These are phyloP conservation scores for Amaranthus cruentus DNA, from an alignment of 148 eudicot genomes.

Conservation along the genomic window DNA sequence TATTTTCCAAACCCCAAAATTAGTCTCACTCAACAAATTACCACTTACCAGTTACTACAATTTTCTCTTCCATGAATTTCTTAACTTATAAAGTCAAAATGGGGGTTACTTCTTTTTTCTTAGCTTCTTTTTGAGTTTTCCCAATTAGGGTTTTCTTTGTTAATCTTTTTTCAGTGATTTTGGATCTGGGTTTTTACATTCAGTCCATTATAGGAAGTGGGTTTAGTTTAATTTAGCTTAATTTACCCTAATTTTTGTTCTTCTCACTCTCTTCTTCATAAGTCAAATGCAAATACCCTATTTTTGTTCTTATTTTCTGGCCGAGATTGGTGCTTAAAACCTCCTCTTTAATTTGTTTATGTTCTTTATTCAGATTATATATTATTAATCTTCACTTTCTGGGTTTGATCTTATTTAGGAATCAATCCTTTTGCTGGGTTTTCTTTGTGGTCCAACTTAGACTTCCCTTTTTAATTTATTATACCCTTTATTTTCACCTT, in stretches of 20 bases:
- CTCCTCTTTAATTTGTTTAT: neutral
- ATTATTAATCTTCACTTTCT: constrained; percentile 11
- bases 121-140: constrained; percentile 4
- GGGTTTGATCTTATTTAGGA: constrained; percentile 25
- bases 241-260: neutral
- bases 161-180: neutral
- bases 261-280: neutral
- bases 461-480: neutral
- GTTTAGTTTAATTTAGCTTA: constrained; percentile 13
- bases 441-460: constrained; percentile 26
- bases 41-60: neutral
- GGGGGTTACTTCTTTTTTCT: constrained; percentile 9
- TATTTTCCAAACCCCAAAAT: neutral
- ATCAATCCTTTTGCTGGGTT: constrained; percentile 11
- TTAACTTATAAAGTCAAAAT: constrained; percentile 21
- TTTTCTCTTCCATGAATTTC: neutral
- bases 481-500: constrained; percentile 1
- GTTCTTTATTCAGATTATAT: neutral
- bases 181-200: constrained; percentile 22
- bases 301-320: neutral
- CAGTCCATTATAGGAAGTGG: neutral
- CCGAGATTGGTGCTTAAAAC: constrained; percentile 12
- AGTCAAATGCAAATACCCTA: constrained; percentile 21
- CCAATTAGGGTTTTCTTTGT: constrained; percentile 18
- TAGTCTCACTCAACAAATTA: neutral